phyloP scores from a whole-genome alignment of 2,329 filamentous ascomycete species.

The Talaromyces sp. region DNA sequence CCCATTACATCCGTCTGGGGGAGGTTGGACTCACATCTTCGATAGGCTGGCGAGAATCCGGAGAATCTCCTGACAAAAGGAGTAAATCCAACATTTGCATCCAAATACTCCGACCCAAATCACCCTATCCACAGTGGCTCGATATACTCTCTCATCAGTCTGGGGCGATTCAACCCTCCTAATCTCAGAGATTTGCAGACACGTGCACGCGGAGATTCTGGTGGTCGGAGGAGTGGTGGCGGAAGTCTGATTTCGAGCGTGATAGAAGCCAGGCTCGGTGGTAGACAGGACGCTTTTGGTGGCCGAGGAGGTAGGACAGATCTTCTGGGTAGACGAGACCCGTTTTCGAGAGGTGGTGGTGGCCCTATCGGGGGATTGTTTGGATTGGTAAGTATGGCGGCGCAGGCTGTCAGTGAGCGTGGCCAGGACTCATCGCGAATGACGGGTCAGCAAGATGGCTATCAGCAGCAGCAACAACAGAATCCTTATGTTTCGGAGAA shows the following conservation, averaged over 20 bases:
- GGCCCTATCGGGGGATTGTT: background rate
- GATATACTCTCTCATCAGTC: background rate
- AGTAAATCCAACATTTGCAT: slow-evolving; percentile 9
- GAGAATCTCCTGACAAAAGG: slow-evolving; percentile 8
- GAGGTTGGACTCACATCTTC: background rate
- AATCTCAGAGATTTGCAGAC: background rate
- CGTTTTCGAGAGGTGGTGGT: background rate
- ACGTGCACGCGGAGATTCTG: background rate
- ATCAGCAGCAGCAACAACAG: background rate
- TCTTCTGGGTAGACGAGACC: background rate
- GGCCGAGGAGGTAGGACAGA: background rate
- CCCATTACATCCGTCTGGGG: no score
- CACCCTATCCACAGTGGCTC: slow-evolving; percentile 14
- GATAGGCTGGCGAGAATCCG: slow-evolving; percentile 2
- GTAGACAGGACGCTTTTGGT: background rate
- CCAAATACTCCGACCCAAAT: slow-evolving; percentile 14
- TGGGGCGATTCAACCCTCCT: background rate
- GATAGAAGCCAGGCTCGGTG: background rate
- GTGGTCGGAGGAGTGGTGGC: background rate
- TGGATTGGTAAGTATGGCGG: slow-evolving; percentile 2
- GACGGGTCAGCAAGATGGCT: background rate
- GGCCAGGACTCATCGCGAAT: background rate
- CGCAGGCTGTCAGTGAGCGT: slow-evolving; percentile 6
- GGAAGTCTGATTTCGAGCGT: background rate
- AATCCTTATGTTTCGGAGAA: background rate